These are phyloP conservation scores for Linnemannia elongata DNA, from an alignment of 192 early-diverging fungal genomes.

Conservation along the genomic window DNA sequence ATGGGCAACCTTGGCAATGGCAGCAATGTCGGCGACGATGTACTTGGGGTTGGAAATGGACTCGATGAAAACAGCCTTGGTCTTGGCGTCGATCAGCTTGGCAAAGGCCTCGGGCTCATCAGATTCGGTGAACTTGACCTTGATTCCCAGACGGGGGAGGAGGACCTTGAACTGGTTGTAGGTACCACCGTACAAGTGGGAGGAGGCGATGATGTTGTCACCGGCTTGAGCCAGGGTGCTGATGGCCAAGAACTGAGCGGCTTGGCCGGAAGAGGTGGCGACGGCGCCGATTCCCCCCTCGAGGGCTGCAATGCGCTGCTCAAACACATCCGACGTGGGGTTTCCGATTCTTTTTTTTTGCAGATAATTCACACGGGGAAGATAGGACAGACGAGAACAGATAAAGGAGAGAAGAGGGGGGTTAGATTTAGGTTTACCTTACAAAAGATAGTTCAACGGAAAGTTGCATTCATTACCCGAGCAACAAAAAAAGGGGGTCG, in stretches of 20 bases:
- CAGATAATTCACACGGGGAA: constrained; percentile 19
- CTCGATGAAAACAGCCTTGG: constrained; percentile 93
- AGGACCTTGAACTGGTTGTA: constrained; percentile 91
- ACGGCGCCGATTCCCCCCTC: constrained; percentile 89
- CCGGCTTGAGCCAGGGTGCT: constrained; percentile 83
- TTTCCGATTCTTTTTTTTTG: constrained; percentile 62
- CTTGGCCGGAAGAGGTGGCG: constrained; percentile 74
- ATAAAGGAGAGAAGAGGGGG: not conserved
- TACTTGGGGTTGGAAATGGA: constrained; percentile 93
- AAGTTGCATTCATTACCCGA: not conserved
- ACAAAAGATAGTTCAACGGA: not conserved
- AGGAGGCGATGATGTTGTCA: constrained; percentile 91
- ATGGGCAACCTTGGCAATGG: constrained; percentile 86
- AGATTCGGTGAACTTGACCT: constrained; percentile 80
- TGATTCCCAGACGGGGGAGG: constrained; percentile 87
- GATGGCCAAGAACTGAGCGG: constrained; percentile 89
- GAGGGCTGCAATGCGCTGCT: constrained; percentile 92
- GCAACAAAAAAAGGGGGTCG: not conserved
- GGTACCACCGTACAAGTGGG: constrained; percentile 81
- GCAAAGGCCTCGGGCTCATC: constrained; percentile 83
- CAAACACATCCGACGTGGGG: constrained; percentile 91
- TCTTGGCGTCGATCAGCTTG: constrained; percentile 88
- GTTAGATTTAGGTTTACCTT: constrained; percentile 24
- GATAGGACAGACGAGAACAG: not conserved
- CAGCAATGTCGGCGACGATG: constrained; percentile 89